These are phyloP conservation scores for Salix caprea DNA, from an alignment of 345 rosid species.

Conservation along the genomic window DNA sequence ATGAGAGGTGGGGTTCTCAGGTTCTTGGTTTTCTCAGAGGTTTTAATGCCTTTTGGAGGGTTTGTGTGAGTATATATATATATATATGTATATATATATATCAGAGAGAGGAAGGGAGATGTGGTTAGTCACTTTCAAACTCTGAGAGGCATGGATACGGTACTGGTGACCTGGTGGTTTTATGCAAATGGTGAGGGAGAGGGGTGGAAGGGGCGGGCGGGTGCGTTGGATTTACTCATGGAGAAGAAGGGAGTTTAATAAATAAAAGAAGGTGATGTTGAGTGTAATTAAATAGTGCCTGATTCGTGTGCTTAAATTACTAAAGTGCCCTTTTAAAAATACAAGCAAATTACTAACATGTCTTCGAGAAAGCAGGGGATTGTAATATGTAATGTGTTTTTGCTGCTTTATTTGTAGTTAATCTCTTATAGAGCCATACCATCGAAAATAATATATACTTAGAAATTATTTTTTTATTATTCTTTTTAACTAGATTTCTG, in stretches of 20 bases:
- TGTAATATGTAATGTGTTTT: too few species aligned
- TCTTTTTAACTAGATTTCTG: too few species aligned
- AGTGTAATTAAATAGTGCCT: background rate
- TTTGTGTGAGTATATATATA: background rate
- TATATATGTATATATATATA: background rate
- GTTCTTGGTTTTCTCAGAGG: background rate
- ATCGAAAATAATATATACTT: too few species aligned
- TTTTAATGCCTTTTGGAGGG: background rate
- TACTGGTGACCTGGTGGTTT: background rate
- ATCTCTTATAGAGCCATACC: too few species aligned
- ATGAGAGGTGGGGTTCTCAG: background rate
- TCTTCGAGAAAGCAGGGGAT: background rate
- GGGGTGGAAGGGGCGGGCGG: background rate
- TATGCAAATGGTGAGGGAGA: background rate
- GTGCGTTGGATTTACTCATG: slow-evolving; percentile 3
- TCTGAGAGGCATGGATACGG: background rate
- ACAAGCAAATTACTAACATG: background rate
- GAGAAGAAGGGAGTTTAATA: background rate
- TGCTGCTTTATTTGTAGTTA: too few species aligned
- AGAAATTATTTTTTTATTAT: too few species aligned
- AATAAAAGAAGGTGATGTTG: background rate
- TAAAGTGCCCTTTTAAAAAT: background rate
- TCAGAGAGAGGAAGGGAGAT: slow-evolving; percentile 7
- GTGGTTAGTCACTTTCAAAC: background rate
- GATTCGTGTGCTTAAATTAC: slow-evolving; percentile 3